Evolutionary conservation across 495 filamentous ascomycete species (phyloP), one percentile per base, ranked within the genome.

Genomic region (Melanomma pulvis-pyrius): DNA sequence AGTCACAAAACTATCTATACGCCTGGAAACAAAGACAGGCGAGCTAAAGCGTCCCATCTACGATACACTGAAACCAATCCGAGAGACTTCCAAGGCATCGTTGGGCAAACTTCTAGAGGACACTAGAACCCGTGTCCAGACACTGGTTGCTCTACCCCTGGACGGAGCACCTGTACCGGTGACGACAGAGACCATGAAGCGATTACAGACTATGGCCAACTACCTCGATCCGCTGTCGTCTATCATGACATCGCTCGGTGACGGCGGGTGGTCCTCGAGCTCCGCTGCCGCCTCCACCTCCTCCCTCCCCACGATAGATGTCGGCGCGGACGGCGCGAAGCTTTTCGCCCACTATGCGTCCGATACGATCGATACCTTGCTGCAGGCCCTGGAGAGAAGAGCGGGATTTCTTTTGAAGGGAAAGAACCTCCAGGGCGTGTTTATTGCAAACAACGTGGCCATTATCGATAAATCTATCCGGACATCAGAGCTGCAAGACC

Each of bases 51-150:
- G 84, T 36, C 83, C 88, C 13, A 86, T 98, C 49, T 86, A 90
- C 0, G 92, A 96, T 32, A 90, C 92, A 1, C 80, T 98, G 19
- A 90, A 92, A 61, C 96, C 93, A 12, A 86, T 98, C 8, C 87
- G 92, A 21, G 92, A 96, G 71, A 98, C 94, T 0, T 93, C 90
- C 30, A 96, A 96, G 76, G 82, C 84, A 2, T 96, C 92, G 5
- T 82, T 99, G 25, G 81, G 84, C 1, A 90, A 92, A 72, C 81
- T 99, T 34, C 81, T 98, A 4, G 92, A 97, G 58, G 93, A 97
- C 67, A 91, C 91, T 30, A 88, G 89, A 65, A 86, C 86, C 28
- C 88, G 83, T 47, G 83, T 90, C 52, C 79, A 77, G 65, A 77
- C 67, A 24, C 79, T 91, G 41, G 80, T 84, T 46, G 78, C 83